Evolutionary conservation across 2,329 filamentous ascomycete genomes (phyloP), one percentile per base, ranked within the genome.

Genomic region (Thelonectria rubi): DNA sequence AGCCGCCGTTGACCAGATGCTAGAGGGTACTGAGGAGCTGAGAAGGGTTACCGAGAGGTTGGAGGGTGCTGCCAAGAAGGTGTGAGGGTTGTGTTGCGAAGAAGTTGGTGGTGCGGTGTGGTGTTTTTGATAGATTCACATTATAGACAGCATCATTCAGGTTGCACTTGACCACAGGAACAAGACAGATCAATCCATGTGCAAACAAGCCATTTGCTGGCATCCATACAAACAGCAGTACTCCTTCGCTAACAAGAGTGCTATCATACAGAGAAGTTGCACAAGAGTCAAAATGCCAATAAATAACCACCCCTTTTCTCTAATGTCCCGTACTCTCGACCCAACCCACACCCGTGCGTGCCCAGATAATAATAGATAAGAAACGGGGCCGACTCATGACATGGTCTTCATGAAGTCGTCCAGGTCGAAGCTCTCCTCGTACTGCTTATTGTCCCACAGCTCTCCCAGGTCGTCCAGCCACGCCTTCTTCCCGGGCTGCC

Each of bases 381-480:
- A 49, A 51, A 7, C 47, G 49, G 48, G 45, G 48, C 20, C 50
- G 24, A 48, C 60, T 73, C 73, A 84, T 62, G 93, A 92, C 92
- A 99, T 97, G 69, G 88, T 96, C 77, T 93, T 94, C 80, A 99
- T 84, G 81, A 98, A 99, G 3, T 92, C 94, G 72, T 97, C 93
- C 68, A 99, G 81, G 76, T 98, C 93, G 76, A 97, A 98, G 78
- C 97, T 96, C 80, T 99, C 95, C 79, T 97, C 93, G 77, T 99
- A 99, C 81, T 97, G 94, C 75, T 89, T 90, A 76, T 97, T 94
- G 75, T 99, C 95, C 94, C 95, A 99, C 30, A 99, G 81, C 78
- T 99, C 95, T 60, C 93, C 94, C 60, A 99, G 79, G 73, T 98
- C 95, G 75, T 99, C 95, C 64, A 98, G 80, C 87, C 94, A 97